Percentiles rank a stretch among this genome's conserved stretches.
Evolutionary conservation across 2,329 filamentous ascomycete species (phyloP).

Genomic region (Cercospora sp.): DNA sequence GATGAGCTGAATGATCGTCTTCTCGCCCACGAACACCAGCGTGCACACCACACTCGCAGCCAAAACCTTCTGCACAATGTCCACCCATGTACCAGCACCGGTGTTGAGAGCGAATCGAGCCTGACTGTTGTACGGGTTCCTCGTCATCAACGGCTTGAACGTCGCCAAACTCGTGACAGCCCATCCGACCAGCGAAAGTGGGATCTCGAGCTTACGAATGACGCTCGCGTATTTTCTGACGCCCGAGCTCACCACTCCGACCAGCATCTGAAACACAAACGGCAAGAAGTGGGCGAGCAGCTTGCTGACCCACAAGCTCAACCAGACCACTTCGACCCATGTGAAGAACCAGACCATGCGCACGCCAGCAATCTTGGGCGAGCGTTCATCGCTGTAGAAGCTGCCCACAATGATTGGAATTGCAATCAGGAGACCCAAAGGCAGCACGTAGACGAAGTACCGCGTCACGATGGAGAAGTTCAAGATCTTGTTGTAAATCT

Average conservation of each 20-base stretch:
- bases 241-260: slow-evolving; percentile 64
- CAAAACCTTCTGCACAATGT: slow-evolving; percentile 63
- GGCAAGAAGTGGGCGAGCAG: slow-evolving; percentile 60
- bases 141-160: slow-evolving; percentile 54
- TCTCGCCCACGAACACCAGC: slow-evolving; percentile 72
- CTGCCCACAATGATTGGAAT: slow-evolving; percentile 65
- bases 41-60: slow-evolving; percentile 67
- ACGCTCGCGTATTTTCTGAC: slow-evolving; percentile 64
- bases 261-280: slow-evolving; percentile 60
- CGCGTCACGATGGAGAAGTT: slow-evolving; percentile 64
- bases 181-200: slow-evolving; percentile 62
- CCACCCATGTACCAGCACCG: slow-evolving; percentile 50
- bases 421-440: slow-evolving; percentile 58
- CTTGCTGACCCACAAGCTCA: slow-evolving; percentile 63
- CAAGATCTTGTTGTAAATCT: slow-evolving; percentile 60
- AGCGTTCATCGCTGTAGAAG: slow-evolving; percentile 40
- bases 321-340: slow-evolving; percentile 66
- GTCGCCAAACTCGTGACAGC: slow-evolving; percentile 60
- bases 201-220: slow-evolving; percentile 59
- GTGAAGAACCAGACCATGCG: slow-evolving; percentile 62
- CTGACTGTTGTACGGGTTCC: slow-evolving; percentile 38
- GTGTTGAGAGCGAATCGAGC: slow-evolving; percentile 14
- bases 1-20: slow-evolving; percentile 76
- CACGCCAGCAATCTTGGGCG: slow-evolving; percentile 56
- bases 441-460: slow-evolving; percentile 63